Base-by-base conservation (phyloP, 2,329 filamentous ascomycete genomes). In the Calonectria pseudoreteaudii region DNA sequence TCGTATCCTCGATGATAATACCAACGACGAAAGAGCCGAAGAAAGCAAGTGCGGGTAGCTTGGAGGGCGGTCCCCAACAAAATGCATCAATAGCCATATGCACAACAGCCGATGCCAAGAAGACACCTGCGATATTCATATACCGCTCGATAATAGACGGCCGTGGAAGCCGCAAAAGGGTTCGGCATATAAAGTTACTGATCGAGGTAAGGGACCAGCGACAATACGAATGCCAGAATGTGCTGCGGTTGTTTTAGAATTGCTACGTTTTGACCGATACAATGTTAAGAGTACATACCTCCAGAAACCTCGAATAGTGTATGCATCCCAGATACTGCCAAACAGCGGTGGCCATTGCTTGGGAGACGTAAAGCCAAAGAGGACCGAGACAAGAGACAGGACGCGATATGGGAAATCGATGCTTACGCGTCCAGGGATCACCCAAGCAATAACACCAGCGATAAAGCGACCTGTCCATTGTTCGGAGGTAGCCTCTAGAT, bases 231-330 rank as follows among this genome's bases (percentile, higher is more conserved):
- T 76, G 75, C 75, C 75, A 76, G 62, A 72, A 76, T 20, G 64
- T 70, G 53, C 75, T 76, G 30, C 28, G 13, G 62, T 41, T 20
- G 4, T 53, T 31, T 70, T 9, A 70, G 56, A 18, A n/a, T 28
- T 49, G 9, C n/a, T 18, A 52, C 11, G 20, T 64, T 23, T 30
- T 47, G n/a, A 66, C 14, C 16, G 28, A 53, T 5, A 18, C 11
- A 30, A 23, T n/a, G 23, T 20, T 26, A 30, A 23, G 36, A 28
- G 11, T 18, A 53, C 74, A 72, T 53, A 75, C 74, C 66, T 67
- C 74, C 74, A 75, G 58, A 69, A 74, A 3, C 72, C 58, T 31
- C 74, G 72, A 41, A 74, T 66, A 13, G 74, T 75, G 52, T 75
- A 75, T 56, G 65, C 58, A 20, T 75, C 74, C 65, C 52, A 60